Base-by-base conservation (phyloP, 306 rosid genomes). In the Albizia julibrissin region DNA sequence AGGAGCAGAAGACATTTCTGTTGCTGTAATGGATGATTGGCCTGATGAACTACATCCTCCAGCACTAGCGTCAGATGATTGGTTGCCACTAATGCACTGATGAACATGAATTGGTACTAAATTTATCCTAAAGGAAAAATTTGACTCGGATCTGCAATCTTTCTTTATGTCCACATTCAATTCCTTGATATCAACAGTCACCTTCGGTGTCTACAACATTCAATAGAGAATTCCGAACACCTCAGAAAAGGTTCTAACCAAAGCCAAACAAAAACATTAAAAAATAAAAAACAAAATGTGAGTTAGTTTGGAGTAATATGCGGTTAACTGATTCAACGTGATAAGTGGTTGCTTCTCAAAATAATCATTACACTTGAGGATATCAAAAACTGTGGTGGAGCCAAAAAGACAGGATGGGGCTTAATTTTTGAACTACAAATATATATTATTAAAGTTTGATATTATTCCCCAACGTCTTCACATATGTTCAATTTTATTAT, bases 191-290 rank as follows among this genome's bases (percentile, higher is more conserved):
- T 91, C 97, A 72, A 93, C 1, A 61, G 89, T 84, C 84, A 66
- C 83, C 84, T 90, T 96, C 79, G 97, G 97, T 49, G 93, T 92
- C 99, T 96, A 93, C 85, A 67, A 85, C 86, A 88, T 85, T 80
- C 74, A 88, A 83, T 75, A 80, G 64, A 75, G 69, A 84, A 64
- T 73, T 44, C 77, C 50, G 76, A 71, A 64, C 26, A 84, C 54
- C 72, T 62, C 62, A 72, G 9, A 54, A 59, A 56, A 80, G 39
- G 46, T 78, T 74, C 44, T 33, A 87, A 76, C 59, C 15, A 12
- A 62, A 72, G 47, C 27, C 66, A 72, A 46, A 40, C 24, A 46
- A 39, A 75, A 69, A 72, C 31, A 37, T 37, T 33, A 33, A 78
- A 68, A 71, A 50, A 72, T 31, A 11, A 73, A 12, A 80, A 5